Conservation (phyloP, 495 filamentous ascomycete genomes). For the Chaetomidium leptoderma region DNA sequence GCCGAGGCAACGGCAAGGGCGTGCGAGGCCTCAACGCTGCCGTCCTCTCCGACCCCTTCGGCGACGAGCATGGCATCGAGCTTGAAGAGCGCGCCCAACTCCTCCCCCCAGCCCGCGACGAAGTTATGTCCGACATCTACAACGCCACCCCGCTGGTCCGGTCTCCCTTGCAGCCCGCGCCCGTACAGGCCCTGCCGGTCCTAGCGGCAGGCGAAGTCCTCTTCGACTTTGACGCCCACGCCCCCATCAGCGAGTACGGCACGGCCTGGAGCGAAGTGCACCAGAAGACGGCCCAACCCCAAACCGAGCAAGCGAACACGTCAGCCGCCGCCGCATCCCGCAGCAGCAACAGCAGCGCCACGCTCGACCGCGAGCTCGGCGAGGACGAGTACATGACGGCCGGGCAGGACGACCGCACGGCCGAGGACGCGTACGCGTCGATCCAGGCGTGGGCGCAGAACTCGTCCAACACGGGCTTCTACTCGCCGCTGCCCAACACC, state of each 20-base stretch:
- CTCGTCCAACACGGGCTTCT: conserved; percentile 41
- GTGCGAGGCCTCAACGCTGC: conserved; percentile 49
- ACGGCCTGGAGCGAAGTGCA: conserved; percentile 13
- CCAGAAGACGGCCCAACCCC: neutral
- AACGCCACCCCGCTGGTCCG: conserved; percentile 40
- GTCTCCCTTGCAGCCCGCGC: conserved; percentile 24
- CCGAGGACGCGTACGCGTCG: conserved; percentile 42
- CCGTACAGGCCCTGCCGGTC: conserved; percentile 22
- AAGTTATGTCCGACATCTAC: conserved; percentile 51
- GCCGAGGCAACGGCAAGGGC: conserved; percentile 42
- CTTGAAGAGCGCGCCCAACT: conserved; percentile 39
- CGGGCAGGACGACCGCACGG: conserved; percentile 34
- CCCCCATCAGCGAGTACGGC: conserved; percentile 15
- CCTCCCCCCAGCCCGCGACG: conserved; percentile 41
- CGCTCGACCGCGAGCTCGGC: conserved; percentile 35
- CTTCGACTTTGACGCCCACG: conserved; percentile 31
- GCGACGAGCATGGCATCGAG: conserved; percentile 52
- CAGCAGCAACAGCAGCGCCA: conserved; percentile 16
- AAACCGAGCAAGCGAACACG: neutral
- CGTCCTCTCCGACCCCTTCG: conserved; percentile 56
- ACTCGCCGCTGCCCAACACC: conserved; percentile 48
- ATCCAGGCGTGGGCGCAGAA: conserved; percentile 56
- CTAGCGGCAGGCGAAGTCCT: conserved; percentile 25
- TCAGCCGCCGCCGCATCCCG: conserved; percentile 7
- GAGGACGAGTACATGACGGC: conserved; percentile 47